Percentiles rank a stretch among this genome's conserved stretches.
phyloP scores from a whole-genome alignment of 164 flowering plant genomes.

The Aristolochia fimbriata region DNA sequence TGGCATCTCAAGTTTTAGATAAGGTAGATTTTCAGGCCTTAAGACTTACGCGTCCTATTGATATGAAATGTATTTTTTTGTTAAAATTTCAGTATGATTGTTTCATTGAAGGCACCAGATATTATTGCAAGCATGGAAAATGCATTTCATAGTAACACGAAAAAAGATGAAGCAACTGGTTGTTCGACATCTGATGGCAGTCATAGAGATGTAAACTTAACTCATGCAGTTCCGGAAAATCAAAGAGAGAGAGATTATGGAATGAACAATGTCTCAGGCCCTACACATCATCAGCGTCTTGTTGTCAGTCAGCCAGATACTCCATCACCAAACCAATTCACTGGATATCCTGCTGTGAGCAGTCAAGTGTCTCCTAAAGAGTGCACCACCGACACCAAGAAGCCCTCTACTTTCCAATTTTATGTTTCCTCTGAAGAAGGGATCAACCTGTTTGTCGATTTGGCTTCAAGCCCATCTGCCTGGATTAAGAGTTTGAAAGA shows the following conservation, averaged over 20 bases:
- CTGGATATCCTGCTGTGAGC: constrained; percentile 12
- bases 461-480: constrained; percentile 35
- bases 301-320: constrained; percentile 4
- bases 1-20: too few relatives aligned
- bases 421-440: constrained; percentile 50
- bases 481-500: constrained; percentile 35
- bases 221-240: not conserved
- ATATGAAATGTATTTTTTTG: not conserved
- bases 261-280: constrained; percentile 2
- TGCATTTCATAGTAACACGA: constrained; percentile 5
- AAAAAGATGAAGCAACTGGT: constrained; percentile 12
- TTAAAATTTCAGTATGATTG: not conserved
- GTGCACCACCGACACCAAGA: not conserved
- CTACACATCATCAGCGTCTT: not conserved
- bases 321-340: constrained; percentile 1
- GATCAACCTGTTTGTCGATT: constrained; percentile 43
- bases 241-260: constrained; percentile 2
- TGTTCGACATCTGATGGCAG: constrained; percentile 4
- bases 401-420: constrained; percentile 31
- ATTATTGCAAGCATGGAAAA: not conserved
- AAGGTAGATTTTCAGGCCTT: not conserved
- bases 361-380: constrained; percentile 10
- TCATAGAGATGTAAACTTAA: not conserved
- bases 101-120: constrained; percentile 13
- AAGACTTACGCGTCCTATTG: not conserved